These are phyloP conservation scores for Apiotrichum siamense DNA, from an alignment of 1,284 basidiomycete genomes.

Conservation along the genomic window DNA sequence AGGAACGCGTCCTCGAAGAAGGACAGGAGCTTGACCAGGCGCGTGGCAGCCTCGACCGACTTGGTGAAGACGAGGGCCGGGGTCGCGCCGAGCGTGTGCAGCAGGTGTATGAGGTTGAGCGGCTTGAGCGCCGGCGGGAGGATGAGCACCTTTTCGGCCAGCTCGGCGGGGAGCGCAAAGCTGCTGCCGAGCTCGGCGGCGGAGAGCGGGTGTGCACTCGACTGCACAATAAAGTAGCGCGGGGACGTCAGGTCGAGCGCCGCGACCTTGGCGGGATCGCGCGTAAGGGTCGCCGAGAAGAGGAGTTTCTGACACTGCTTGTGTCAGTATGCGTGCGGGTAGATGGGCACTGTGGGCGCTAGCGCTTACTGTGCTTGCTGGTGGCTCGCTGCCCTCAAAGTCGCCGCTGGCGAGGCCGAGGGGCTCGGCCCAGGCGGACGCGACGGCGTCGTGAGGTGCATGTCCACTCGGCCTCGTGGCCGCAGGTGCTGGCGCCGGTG, in stretches of 20 bases:
- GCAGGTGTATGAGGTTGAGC: constrained; percentile 78
- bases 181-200: constrained; percentile 52
- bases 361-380: constrained; percentile 6
- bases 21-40: constrained; percentile 75
- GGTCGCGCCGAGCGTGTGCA: constrained; percentile 51
- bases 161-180: constrained; percentile 72
- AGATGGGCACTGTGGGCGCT: constrained; percentile 29
- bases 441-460: constrained; percentile 49
- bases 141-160: constrained; percentile 80
- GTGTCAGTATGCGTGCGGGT: constrained; percentile 18
- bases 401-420: constrained; percentile 26
- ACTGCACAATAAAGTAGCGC: constrained; percentile 80
- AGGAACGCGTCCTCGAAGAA: constrained; percentile 64
- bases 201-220: constrained; percentile 24
- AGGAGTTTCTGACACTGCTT: constrained; percentile 94
- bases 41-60: constrained; percentile 79
- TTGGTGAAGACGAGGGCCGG: constrained; percentile 87
- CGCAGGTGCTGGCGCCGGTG: background rate
- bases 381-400: constrained; percentile 15
- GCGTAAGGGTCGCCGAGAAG: constrained; percentile 92
- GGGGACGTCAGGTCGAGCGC: constrained; percentile 72
- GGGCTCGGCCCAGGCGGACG: constrained; percentile 43
- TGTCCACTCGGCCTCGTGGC: too few species aligned
- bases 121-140: constrained; percentile 78
- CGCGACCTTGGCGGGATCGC: constrained; percentile 86